Percentiles rank a stretch among this genome's conserved stretches.
Conservation (phyloP, 1,139 yeast species). For the Geotrichum fermentans region DNA sequence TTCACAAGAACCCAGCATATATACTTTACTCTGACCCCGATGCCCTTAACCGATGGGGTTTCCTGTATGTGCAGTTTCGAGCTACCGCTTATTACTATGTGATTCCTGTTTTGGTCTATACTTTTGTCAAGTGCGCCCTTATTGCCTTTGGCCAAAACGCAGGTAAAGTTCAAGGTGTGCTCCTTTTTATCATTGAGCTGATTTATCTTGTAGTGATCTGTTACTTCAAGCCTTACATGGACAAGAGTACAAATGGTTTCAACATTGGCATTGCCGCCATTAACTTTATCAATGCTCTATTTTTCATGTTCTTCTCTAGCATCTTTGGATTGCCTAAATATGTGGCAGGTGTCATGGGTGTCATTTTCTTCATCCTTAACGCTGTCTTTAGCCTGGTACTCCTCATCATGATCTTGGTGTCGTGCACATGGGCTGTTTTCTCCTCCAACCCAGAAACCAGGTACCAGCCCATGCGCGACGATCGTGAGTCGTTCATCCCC, state of each 20-base stretch:
- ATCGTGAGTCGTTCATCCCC: slow-evolving; percentile 81
- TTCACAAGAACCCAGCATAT: slow-evolving; percentile 90
- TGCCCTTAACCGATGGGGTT: slow-evolving; percentile 84
- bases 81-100: slow-evolving; percentile 87
- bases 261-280: slow-evolving; percentile 80
- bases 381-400: slow-evolving; percentile 83
- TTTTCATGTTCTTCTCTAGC: slow-evolving; percentile 84
- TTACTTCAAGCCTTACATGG: slow-evolving; percentile 83
- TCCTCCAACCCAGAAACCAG: slow-evolving; percentile 93
- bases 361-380: slow-evolving; percentile 83
- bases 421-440: slow-evolving; percentile 76
- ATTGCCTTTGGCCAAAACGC: slow-evolving; percentile 79
- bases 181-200: slow-evolving; percentile 71
- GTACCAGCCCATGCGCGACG: slow-evolving; percentile 96
- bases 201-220: slow-evolving; percentile 59
- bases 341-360: slow-evolving; percentile 87
- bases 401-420: slow-evolving; percentile 76
- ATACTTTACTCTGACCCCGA: slow-evolving; percentile 78
- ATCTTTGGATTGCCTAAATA: slow-evolving; percentile 79
- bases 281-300: slow-evolving; percentile 73
- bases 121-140: slow-evolving; percentile 69
- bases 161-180: slow-evolving; percentile 77
- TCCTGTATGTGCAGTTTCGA: slow-evolving; percentile 82
- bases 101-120: slow-evolving; percentile 56
- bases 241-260: slow-evolving; percentile 86